A percentile compares a stretch with the other conserved stretches of the same genome.
Conservation (phyloP, 108 stramenopile genomes). For the Cyclotella atomus region DNA sequence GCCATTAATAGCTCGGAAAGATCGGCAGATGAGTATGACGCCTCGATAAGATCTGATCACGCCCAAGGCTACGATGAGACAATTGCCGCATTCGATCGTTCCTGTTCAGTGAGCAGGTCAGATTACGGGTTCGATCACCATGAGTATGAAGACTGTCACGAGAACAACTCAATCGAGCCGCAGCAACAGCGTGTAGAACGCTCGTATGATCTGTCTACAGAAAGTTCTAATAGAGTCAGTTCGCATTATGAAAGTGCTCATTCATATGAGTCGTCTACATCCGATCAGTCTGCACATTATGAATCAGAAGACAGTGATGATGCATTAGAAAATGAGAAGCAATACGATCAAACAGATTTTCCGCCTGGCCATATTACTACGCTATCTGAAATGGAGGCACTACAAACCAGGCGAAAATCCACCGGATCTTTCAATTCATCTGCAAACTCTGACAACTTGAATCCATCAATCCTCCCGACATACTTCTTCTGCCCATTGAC, state of each 20-base stretch:
- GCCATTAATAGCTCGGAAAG: neutral
- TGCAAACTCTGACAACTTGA: neutral
- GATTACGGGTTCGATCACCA: neutral
- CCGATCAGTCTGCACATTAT: neutral
- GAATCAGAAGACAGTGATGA: neutral
- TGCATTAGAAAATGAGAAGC: neutral
- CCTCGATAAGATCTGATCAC: slow-evolving; percentile 8
- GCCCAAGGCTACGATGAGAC: neutral
- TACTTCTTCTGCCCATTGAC: slow-evolving; percentile 68
- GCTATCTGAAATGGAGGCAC: slow-evolving; percentile 17
- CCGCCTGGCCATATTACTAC: slow-evolving; percentile 45
- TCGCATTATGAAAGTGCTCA: neutral
- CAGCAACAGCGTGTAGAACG: neutral
- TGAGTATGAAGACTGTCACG: neutral
- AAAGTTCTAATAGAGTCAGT: neutral
- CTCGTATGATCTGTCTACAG: neutral
- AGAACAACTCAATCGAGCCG: neutral
- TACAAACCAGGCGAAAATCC: neutral
- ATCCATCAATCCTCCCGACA: slow-evolving; percentile 46
- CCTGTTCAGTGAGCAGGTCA: neutral
- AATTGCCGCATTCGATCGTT: neutral
- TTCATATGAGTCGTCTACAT: neutral
- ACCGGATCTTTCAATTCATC: neutral
- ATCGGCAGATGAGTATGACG: neutral
- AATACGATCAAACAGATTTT: slow-evolving; percentile 38